These are phyloP conservation scores for Cladorrhinum samala DNA, from an alignment of 495 filamentous ascomycete species.

Conservation along the genomic window DNA sequence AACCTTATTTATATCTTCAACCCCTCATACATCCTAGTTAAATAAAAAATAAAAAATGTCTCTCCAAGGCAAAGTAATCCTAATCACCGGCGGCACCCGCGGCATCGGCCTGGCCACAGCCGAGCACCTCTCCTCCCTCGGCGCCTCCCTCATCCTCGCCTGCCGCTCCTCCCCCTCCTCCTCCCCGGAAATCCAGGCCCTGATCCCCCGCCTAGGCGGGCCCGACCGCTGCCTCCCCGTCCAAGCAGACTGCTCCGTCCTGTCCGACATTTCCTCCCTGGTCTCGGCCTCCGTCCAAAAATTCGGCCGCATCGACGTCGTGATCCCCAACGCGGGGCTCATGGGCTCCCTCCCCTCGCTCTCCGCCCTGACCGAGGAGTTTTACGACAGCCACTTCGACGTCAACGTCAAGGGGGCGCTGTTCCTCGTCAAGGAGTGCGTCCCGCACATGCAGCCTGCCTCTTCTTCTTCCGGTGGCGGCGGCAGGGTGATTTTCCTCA, in stretches of 20 bases:
- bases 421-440: constrained; percentile 61
- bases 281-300: constrained; percentile 54
- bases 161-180: constrained; percentile 60
- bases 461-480: constrained; percentile 44
- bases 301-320: constrained; percentile 61
- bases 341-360: constrained; percentile 50
- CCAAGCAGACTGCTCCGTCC: constrained; percentile 57
- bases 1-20: too few species aligned
- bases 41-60: constrained; percentile 21
- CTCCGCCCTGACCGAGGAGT: constrained; percentile 49
- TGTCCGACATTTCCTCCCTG: constrained; percentile 54
- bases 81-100: constrained; percentile 62
- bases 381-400: constrained; percentile 50
- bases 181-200: too few species aligned
- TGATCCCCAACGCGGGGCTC: constrained; percentile 54
- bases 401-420: constrained; percentile 65
- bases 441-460: constrained; percentile 60
- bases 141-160: constrained; percentile 60
- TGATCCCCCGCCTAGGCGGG: too few species aligned
- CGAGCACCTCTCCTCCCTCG: constrained; percentile 47
- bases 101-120: constrained; percentile 61
- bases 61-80: constrained; percentile 51
- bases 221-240: constrained; percentile 47
- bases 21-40: not conserved
- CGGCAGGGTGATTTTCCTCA: constrained; percentile 58